Evolutionary conservation across 1,284 basidiomycete species (phyloP).

Genomic region (Ceratobasidium sp.): DNA sequence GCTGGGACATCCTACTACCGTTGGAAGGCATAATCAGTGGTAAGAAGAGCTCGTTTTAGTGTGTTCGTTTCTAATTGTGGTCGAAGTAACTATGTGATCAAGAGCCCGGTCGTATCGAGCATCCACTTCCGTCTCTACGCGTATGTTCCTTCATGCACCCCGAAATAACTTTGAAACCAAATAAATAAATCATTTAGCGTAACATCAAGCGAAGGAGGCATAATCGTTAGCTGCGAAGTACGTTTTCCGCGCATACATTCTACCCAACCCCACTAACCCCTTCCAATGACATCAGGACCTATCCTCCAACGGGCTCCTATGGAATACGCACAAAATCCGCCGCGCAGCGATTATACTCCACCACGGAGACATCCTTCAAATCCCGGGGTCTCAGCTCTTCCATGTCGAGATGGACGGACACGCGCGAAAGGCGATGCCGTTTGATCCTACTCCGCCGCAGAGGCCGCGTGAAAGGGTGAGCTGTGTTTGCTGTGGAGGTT

Average conservation of each 20-base stretch:
- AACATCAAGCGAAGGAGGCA: slow-evolving; percentile 27
- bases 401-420: slow-evolving; percentile 40
- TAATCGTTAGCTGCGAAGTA: slow-evolving; percentile 30
- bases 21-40: slow-evolving; percentile 20
- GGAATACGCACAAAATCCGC: slow-evolving; percentile 43
- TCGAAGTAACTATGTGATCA: slow-evolving; percentile 27
- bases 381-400: slow-evolving; percentile 44
- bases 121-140: slow-evolving; percentile 33
- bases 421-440: slow-evolving; percentile 37
- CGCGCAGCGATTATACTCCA: slow-evolving; percentile 43
- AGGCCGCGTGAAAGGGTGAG: slow-evolving; percentile 22
- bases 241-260: slow-evolving; percentile 26
- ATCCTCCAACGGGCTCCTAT: slow-evolving; percentile 43
- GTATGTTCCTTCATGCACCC: neutral
- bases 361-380: slow-evolving; percentile 43
- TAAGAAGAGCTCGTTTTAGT: neutral
- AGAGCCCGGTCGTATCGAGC: slow-evolving; percentile 22
- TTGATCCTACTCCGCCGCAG: slow-evolving; percentile 29
- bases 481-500: neutral
- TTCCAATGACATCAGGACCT: slow-evolving; percentile 28
- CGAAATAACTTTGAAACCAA: neutral
- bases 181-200: neutral
- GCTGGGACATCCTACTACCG: slow-evolving; percentile 20
- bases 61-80: neutral
- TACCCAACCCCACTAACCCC: neutral